Evolutionary conservation across 306 rosid species (phyloP).

Genomic region (Lathyrus sativus): DNA sequence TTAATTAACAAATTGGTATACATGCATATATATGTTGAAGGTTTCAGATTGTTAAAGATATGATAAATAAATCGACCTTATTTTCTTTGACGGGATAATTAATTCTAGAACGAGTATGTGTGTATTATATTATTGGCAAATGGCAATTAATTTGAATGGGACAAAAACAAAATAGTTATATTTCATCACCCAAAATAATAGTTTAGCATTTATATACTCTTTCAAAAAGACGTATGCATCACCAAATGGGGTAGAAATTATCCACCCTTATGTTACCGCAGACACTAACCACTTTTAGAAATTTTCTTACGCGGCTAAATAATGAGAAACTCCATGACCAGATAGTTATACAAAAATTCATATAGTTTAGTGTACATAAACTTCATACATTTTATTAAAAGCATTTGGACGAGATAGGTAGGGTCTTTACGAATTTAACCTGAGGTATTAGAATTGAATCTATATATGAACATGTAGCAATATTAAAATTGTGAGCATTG

Average conservation of each 20-base stretch:
- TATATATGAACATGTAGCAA: too few species aligned
- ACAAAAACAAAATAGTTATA: background rate
- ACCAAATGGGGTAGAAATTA: background rate
- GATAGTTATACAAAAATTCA: too few species aligned
- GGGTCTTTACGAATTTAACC: too few species aligned
- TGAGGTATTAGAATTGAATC: too few species aligned
- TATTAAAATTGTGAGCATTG: too few species aligned
- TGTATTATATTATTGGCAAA: background rate
- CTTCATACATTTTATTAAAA: too few species aligned
- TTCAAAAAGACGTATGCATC: background rate
- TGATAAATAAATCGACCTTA: too few species aligned
- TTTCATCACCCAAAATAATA: background rate
- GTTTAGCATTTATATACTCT: background rate
- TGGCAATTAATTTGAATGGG: background rate
- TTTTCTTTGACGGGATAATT: too few species aligned
- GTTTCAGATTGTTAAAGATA: background rate
- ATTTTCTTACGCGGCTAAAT: background rate
- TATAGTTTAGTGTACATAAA: too few species aligned
- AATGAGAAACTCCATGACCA: background rate
- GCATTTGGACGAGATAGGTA: too few species aligned
- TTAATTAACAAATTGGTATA: background rate
- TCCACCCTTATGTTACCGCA: background rate
- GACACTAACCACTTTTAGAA: background rate
- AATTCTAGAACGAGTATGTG: too few species aligned
- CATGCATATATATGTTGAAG: background rate